Base-by-base conservation (phyloP, 2,329 filamentous ascomycete species). In the Neospermospora avenae region DNA sequence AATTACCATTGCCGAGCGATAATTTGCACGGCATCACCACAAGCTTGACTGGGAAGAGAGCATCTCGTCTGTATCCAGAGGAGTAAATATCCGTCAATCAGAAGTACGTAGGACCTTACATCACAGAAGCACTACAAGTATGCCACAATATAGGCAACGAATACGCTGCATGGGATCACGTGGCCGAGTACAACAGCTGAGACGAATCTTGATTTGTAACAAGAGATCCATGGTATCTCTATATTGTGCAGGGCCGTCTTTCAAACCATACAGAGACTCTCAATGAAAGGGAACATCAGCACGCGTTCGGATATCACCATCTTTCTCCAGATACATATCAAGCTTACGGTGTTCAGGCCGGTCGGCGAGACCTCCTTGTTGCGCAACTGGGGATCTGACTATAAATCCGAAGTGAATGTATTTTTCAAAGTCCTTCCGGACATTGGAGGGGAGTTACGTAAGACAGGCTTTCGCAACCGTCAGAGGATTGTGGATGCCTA, bases 1-100 rank as follows among this genome's bases (percentile, higher is more conserved):
- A 68, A 56, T 60, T 68, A 7, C 67, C 67, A 35, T 65, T 65
- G 18, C 67, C 67, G n/a, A 67, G 65, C 37, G 67, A 67, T 10
- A 67, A 68, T 58, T 51, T 63, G 8, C 48, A 59, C 55, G 66
- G 66, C 14, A 52, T 68, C 13, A 67, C 61, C n/a, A 64, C 59
- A 4, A 66, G 63, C 35, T 57, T 58, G 11, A 22, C 37, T 7
- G 66, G 63, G 16, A 61, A 65, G 16, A 52, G 58, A 58, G 59
- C 62, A 8, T 68, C 67, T 31, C 60, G 65, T 14, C 16, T 51
- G 25, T 60, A 46, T 24, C 53, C 67, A 13, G 57, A 65, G 28
- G 55, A 66, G 14, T 60, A 62, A 39, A 57, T 67, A 24, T 51
- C 44, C 8, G 41, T 55, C 28, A 58, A 63, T 24, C 49, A 57